Conservation (phyloP, 306 rosid genomes). For the Citrullus mucosospermus region DNA sequence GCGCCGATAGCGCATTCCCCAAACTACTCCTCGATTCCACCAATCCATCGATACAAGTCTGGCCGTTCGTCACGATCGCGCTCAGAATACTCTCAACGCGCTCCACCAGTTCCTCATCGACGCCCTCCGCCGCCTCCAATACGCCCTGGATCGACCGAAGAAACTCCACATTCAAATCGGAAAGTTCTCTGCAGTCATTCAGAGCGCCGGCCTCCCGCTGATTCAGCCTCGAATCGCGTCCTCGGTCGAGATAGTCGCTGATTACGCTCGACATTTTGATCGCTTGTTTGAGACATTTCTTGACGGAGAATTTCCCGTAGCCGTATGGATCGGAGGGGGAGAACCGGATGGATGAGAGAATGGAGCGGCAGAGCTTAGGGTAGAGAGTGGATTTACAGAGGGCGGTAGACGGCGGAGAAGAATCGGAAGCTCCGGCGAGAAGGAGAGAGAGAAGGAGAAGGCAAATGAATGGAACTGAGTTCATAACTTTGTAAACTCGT, state of each 20-base stretch:
- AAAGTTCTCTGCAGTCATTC: slow-evolving; percentile 47
- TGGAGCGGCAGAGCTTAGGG: slow-evolving; percentile 74
- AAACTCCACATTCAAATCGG: slow-evolving; percentile 41
- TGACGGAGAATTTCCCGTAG: slow-evolving; percentile 50
- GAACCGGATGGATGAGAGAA: slow-evolving; percentile 34
- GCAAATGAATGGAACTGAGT: not conserved
- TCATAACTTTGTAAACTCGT: not conserved
- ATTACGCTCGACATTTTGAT: slow-evolving; percentile 25
- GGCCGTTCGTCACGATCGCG: slow-evolving; percentile 67
- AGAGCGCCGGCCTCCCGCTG: slow-evolving; percentile 26
- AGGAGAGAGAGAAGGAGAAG: not conserved
- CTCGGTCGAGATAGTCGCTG: slow-evolving; percentile 15
- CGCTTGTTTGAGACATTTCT: slow-evolving; percentile 49
- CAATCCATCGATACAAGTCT: slow-evolving; percentile 63
- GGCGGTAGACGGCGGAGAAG: slow-evolving; percentile 19
- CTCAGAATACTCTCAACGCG: slow-evolving; percentile 37
- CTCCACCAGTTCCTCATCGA: slow-evolving; percentile 26
- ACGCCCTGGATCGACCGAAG: slow-evolving; percentile 21
- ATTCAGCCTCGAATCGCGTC: slow-evolving; percentile 7
- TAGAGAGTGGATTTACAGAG: slow-evolving; percentile 46
- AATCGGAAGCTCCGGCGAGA: not conserved
- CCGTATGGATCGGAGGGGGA: slow-evolving; percentile 55
- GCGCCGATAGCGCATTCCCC: slow-evolving; percentile 22
- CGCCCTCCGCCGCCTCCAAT: slow-evolving; percentile 16
- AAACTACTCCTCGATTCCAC: slow-evolving; percentile 27